Evolutionary conservation across 768 basidiomycete species (phyloP), one percentile per base, ranked within the genome.

Genomic region (Trametes coccinea): DNA sequence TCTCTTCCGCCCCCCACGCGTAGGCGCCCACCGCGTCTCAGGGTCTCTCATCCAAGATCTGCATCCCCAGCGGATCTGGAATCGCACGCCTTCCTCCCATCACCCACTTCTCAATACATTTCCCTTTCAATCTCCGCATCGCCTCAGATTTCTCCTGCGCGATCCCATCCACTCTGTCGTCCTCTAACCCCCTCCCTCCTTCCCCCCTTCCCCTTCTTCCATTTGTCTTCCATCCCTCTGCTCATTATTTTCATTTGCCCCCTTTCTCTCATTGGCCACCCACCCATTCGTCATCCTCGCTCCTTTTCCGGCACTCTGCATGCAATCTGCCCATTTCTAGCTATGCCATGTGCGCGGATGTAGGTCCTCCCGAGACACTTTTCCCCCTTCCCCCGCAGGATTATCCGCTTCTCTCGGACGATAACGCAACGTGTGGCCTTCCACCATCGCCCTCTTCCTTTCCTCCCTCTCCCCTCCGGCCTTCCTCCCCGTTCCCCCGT

Each of bases 121-220:
- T 59, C 56, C 65, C 68, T 55, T 70, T 67, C 67, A 65, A 60
- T 60, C 71, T 63, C 70, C 67, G 69, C 67, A 67, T 64, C 64
- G 60, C 61, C 64, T 59, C 64, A 66, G 67, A 66, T 68, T 43
- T 31, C 30, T 54, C 56, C 68, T 67, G 62, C 65, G 62, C 59
- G 63, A 66, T 60, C 46, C 63, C 53, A 27, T 50, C 59, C 22
- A 22, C 34, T 37, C 34, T 6, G 34, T 37, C 34, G 11, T 47
- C 63, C 22, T 22, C 22, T 22, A 22, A 22, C 22, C 22, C 22
- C 22, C 22, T 22, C 22, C 22, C 22, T 22, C 22, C 53, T 37
- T 52, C 59, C 45, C 61, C 61, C 55, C 54, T 57, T 33, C 27
- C 50, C 31, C 60, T 56, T 57, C 61, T 59, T 60, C 65, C 41